Evolutionary conservation across 805 yeast species (phyloP).

Genomic region (Saturnispora dispora): DNA sequence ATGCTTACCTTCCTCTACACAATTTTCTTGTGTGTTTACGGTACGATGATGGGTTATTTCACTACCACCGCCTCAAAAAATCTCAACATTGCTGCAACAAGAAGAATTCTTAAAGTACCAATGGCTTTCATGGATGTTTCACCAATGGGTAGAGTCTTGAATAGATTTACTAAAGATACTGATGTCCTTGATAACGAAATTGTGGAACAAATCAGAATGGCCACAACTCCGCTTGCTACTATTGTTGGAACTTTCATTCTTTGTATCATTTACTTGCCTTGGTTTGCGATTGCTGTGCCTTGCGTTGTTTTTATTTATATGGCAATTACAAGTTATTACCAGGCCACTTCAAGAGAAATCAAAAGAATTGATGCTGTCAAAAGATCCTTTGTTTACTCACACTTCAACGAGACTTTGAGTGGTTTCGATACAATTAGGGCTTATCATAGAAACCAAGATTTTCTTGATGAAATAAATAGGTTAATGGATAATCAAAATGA

Average conservation of each 20-base stretch:
- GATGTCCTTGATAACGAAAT: conserved; percentile 77
- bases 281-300: conserved; percentile 63
- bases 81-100: conserved; percentile 44
- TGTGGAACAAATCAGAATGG: conserved; percentile 57
- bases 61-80: conserved; percentile 44
- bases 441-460: conserved; percentile 34
- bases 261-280: conserved; percentile 64
- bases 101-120: conserved; percentile 61
- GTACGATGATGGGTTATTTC: conserved; percentile 38
- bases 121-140: conserved; percentile 79
- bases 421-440: conserved; percentile 63
- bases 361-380: conserved; percentile 68
- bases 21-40: conserved; percentile 33
- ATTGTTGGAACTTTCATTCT: conserved; percentile 57
- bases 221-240: conserved; percentile 43
- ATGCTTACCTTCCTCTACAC: conserved; percentile 46
- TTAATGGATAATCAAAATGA: conserved; percentile 57
- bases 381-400: conserved; percentile 61
- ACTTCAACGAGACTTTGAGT: conserved; percentile 57
- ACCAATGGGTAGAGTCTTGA: conserved; percentile 80
- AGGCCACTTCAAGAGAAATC: conserved; percentile 65
- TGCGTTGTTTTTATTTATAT: conserved; percentile 39
- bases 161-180: conserved; percentile 81
- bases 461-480: conserved; percentile 36
- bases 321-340: conserved; percentile 46